Base-by-base conservation (phyloP, 192 early-diverging fungal species). In the Coemansia sp. region DNA sequence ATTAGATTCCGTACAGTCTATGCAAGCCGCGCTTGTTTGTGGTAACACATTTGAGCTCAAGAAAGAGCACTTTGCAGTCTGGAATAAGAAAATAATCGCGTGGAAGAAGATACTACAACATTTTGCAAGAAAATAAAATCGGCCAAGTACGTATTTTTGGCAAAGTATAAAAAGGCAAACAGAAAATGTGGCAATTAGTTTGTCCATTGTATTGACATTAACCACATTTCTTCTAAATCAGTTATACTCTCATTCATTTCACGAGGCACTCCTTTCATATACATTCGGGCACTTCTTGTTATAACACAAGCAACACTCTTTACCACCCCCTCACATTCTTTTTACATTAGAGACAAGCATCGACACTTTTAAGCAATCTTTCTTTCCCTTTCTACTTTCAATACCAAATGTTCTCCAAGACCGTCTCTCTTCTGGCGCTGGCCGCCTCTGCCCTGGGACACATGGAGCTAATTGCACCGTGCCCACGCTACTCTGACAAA, bases 141-240 rank as follows among this genome's bases (percentile, higher is more conserved):
- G 18, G 40, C 0, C 40, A 43, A 18, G 35, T 10, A 12, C 35
- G 12, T 12, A 37, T 37, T 43, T n/a, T 43, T 43, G 40, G 39
- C 15, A 35, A 10, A 35, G 34, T 43, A 43, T 43, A 43, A 43
- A 43, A 18, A 37, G 40, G 40, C 40, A 10, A 43, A 18, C 40
- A 1, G 40, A 43, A 18, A 81, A 26, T 74, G 81, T 7, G 66
- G 61, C 21, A 59, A 57, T 12, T 63, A 5, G 13, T 55, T 16
- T 9, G 28, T 5, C 78, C 75, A 4, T 34, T 85, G 7, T 85
- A 75, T 72, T 69, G 74, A 65, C 70, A 10, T 67, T 85, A 29
- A 40, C 71, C 15, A 75, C 81, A 2, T 43, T 43, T 18, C 40
- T 1, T 16, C 40, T 37, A 37, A 37, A 43, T 43, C 12, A 18